phyloP scores from a whole-genome alignment of 805 yeast genomes.

The Candida nanaspora region DNA sequence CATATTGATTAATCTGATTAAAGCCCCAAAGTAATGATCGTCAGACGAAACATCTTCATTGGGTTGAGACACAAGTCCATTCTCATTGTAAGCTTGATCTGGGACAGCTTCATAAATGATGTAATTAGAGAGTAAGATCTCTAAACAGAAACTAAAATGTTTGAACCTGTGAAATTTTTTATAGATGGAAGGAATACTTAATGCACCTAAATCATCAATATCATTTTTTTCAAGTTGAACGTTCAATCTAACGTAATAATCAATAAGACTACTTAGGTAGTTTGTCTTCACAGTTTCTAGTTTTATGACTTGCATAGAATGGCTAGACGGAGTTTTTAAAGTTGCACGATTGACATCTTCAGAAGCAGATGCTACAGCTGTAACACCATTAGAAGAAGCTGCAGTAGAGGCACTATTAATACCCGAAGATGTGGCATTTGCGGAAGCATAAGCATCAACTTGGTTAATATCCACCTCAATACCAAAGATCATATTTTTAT shows the following conservation, averaged over 20 bases:
- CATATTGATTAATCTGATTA: constrained; percentile 25
- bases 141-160: constrained; percentile 42
- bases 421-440: too few species aligned
- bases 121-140: constrained; percentile 37
- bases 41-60: constrained; percentile 3
- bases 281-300: constrained; percentile 32
- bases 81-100: constrained; percentile 15
- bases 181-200: constrained; percentile 23
- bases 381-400: constrained; percentile 10
- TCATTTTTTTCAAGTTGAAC: constrained; percentile 6
- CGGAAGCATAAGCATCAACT: constrained; percentile 8
- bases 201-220: constrained; percentile 12
- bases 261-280: constrained; percentile 39
- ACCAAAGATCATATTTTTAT: constrained; percentile 42
- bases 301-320: constrained; percentile 12
- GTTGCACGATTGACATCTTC: background rate
- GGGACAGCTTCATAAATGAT: constrained; percentile 24
- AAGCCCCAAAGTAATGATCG: constrained; percentile 18
- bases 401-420: too few species aligned
- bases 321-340: background rate
- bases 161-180: constrained; percentile 31
- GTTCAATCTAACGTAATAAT: constrained; percentile 33
- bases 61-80: background rate
- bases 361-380: background rate
- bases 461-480: constrained; percentile 33